Evolutionary conservation across 1,139 yeast genomes (phyloP).

Genomic region (Suhomyces bokatorum): DNA sequence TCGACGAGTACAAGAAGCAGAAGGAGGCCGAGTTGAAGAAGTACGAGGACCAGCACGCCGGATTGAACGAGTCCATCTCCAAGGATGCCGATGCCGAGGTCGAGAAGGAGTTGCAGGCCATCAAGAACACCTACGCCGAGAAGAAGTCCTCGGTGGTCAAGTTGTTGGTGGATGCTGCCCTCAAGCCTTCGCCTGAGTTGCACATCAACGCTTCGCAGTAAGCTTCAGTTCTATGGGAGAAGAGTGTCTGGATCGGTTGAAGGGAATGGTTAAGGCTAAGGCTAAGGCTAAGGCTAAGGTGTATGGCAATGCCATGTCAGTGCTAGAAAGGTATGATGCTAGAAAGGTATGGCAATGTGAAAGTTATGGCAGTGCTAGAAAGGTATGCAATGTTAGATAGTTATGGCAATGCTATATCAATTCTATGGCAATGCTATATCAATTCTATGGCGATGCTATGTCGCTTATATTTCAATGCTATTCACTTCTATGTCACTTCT

Average conservation of each 20-base stretch:
- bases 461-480: no score
- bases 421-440: no score
- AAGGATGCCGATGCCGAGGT: conserved; percentile 69
- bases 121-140: conserved; percentile 60
- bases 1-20: conserved; percentile 78
- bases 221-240: conserved; percentile 1
- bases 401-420: no score
- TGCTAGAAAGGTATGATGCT: no score
- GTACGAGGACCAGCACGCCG: conserved; percentile 69
- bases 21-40: conserved; percentile 81
- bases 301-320: no score
- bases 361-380: no score
- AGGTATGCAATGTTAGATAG: no score
- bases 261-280: no score
- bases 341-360: no score
- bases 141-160: conserved; percentile 72
- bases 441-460: no score
- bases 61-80: conserved; percentile 65
- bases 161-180: conserved; percentile 76
- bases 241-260: not conserved
- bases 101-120: conserved; percentile 58
- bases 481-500: no score
- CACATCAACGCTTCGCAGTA: conserved; percentile 65
- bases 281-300: no score
- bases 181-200: conserved; percentile 74